Conservation (phyloP, 2,329 filamentous ascomycete genomes). For the Trematosphaeria pertusa region DNA sequence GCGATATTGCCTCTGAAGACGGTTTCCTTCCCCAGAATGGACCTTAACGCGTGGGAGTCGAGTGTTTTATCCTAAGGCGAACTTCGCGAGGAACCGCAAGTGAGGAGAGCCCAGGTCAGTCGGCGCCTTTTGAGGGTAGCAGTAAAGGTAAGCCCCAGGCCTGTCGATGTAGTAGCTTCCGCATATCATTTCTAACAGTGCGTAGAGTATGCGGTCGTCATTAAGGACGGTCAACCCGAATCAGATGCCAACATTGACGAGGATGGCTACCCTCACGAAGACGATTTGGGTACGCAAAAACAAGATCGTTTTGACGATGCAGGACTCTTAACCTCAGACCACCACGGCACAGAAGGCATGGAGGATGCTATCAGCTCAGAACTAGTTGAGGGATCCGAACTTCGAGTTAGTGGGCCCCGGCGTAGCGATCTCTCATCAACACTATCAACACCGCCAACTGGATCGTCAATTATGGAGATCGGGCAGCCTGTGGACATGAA, state of each 20-base stretch:
- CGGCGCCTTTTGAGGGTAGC: constrained; percentile 10
- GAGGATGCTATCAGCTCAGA: constrained; percentile 5
- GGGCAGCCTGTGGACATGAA: constrained; percentile 11
- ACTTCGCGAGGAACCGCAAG: constrained; percentile 8
- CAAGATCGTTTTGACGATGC: constrained; percentile 10
- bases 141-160: constrained; percentile 18
- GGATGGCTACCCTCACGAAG: constrained; percentile 11
- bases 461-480: constrained; percentile 13
- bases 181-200: constrained; percentile 19
- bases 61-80: constrained; percentile 7
- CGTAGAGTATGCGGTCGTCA: constrained; percentile 20
- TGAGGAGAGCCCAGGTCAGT: constrained; percentile 15
- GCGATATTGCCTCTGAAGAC: constrained; percentile 11
- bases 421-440: constrained; percentile 5
- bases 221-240: constrained; percentile 13
- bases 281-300: constrained; percentile 12
- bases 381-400: constrained; percentile 5
- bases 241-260: constrained; percentile 12
- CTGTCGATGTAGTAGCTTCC: constrained; percentile 10
- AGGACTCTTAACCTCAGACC: constrained; percentile 6
- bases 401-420: constrained; percentile 11
- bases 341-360: constrained; percentile 6
- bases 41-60: constrained; percentile 4
- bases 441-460: constrained; percentile 14
- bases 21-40: too few relatives aligned